Conservation (phyloP, 768 basidiomycete genomes). For the Suillus brevipes region DNA sequence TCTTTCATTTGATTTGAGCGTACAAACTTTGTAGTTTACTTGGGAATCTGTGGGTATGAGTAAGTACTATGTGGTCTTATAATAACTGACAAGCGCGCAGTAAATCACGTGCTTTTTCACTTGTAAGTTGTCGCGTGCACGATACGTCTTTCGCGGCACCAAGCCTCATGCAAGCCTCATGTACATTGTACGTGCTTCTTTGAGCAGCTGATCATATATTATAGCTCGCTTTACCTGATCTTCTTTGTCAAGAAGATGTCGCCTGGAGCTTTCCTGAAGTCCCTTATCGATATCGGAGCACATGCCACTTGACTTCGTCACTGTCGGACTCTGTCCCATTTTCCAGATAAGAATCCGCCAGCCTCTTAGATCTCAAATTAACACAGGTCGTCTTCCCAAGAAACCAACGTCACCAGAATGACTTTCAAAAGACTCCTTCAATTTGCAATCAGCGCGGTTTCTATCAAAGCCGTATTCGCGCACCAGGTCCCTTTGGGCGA, state of each 20-base stretch:
- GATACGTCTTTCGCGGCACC: too few relatives aligned
- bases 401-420: neutral
- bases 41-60: neutral
- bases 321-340: neutral
- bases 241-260: neutral
- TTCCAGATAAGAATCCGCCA: neutral
- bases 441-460: neutral
- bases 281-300: neutral
- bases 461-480: neutral
- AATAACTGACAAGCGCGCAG: too few relatives aligned
- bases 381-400: neutral
- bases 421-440: neutral
- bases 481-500: constrained; percentile 13
- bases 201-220: constrained; percentile 1
- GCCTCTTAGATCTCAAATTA: neutral
- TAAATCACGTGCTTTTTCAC: too few relatives aligned
- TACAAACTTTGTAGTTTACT: neutral
- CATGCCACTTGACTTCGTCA: neutral
- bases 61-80: neutral
- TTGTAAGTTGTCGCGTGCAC: too few relatives aligned
- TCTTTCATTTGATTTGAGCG: neutral
- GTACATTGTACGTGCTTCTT: neutral
- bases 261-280: neutral
- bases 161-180: neutral
- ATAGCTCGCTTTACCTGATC: neutral